Base-by-base conservation (phyloP, 352 stramenopile species). In the Phytophthora pistaciae region DNA sequence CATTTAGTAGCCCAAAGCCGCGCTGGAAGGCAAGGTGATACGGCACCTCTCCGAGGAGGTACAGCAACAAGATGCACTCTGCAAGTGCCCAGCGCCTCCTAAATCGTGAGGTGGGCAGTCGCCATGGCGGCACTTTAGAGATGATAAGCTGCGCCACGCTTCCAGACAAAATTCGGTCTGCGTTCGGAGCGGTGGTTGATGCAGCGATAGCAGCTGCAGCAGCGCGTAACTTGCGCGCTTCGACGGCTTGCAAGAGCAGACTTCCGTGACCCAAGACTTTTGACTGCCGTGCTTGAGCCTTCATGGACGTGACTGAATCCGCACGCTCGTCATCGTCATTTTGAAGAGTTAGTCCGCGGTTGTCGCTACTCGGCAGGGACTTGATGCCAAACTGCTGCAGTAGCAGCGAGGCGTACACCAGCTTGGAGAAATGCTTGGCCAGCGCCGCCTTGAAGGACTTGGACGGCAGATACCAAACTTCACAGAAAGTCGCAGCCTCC, bases 401-500 rank as follows among this genome's bases (percentile, higher is more conserved):
- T 40, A 88, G 50, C 42, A 90, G 70, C 3, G 79, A 77, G 14
- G 78, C 79, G 50, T 83, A 84, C 29, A 85, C 83, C 33, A 87
- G 20, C 50, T 85, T 84, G n/a, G 80, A 81, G 46, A 86, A 91
- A 27, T 91, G 83, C 38, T 85, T 83, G 5, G 71, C 72, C 20
- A 90, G 46, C 7, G 83, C 83, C 8, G 71, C 53, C 40, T 85
- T 81, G 40, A 87, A 89, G 14, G 77, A 67, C 20, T 66, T 66
- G 3, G 60, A 64, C 3, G 75, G 65, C 1, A 89, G 71, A 50
- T 69, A 80, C 76, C 76, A 90, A 16, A 90, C 46, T 38, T 90
- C 83, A 52, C 78, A 87, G 57, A 82, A 90, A 29, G 68, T 83
- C 20, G 70, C 80, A 8, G 83, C 74, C 4, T 83, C 38, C 14